Evolutionary conservation across 2,329 filamentous ascomycete genomes (phyloP), one percentile per base, ranked within the genome.

Genomic region (Fonsecaea monophora): DNA sequence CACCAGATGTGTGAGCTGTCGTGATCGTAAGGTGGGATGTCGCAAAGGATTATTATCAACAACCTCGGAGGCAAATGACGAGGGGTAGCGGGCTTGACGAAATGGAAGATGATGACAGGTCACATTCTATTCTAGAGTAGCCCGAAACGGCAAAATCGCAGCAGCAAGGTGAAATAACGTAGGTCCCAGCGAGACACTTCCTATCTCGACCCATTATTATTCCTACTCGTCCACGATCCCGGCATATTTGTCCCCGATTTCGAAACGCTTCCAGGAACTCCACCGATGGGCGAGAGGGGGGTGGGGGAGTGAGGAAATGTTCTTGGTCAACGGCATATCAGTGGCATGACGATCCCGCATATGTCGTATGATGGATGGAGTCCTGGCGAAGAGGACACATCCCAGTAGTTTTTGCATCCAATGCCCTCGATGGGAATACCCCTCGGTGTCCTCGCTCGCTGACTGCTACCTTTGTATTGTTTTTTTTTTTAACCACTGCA

Each of bases 331-430:
- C 18, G 18, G 42, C 42, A 48, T 48, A 21, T 48, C 57, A 32
- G 57, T 60, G 57, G 57, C 40, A 60, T 60, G 57, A 60, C 45
- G 21, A 59, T 18, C 13, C 15, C 40, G 13, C 42, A 12, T 1
- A 48, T 7, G 30, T 59, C 25, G 38, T 45, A 34, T 45, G 38
- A 60, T 34, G 40, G 40, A 45, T 18, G 38, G 42, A 25, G 25
- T 48, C 2, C 42, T 15, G 40, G 9, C n/a, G 8, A 12, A 10
- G 8, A 38, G 8, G 9, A 25, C 42, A n/a, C 15, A 42, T 15
- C 40, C 40, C 40, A 4, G n/a, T n/a, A 21, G 21, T 21, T 21
- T 21, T 4, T n/a, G 13, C 12, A 42, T 40, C 42, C 32, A 18
- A 32, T 54, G 50, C 50, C 10, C 37, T 40, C 10, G 12, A 40